These are phyloP conservation scores for Pseudogymnoascus sp. DNA, from an alignment of 2,329 filamentous ascomycete species.

Conservation along the genomic window DNA sequence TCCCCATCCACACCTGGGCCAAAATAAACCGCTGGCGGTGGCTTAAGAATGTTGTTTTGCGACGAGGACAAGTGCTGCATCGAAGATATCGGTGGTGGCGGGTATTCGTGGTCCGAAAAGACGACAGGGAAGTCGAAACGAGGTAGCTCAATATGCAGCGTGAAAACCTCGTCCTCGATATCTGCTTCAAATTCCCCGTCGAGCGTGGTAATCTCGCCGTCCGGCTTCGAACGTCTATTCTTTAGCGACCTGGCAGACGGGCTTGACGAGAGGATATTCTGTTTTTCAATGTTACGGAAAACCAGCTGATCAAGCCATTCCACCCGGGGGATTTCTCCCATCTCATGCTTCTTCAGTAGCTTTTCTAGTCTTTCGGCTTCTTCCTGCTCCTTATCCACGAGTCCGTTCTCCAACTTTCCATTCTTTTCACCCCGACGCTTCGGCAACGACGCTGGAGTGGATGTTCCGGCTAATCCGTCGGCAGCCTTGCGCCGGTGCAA, in stretches of 20 bases:
- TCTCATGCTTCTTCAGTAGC: conserved; percentile 94
- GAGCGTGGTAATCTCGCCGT: conserved; percentile 28
- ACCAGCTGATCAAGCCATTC: conserved; percentile 95
- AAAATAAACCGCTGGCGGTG: conserved; percentile 78
- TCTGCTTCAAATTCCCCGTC: conserved; percentile 31
- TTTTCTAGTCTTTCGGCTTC: conserved; percentile 85
- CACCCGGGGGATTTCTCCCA: conserved; percentile 87
- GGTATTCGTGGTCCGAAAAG: conserved; percentile 90
- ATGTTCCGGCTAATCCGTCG: conserved; percentile 73
- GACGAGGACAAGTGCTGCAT: conserved; percentile 56
- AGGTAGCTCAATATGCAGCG: conserved; percentile 82
- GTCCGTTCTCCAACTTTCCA: conserved; percentile 38
- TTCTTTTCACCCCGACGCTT: conserved; percentile 43
- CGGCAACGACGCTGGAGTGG: conserved; percentile 62
- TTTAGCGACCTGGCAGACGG: conserved; percentile 52
- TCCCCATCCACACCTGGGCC: conserved; percentile 79
- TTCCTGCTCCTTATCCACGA: conserved; percentile 61
- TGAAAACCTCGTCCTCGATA: conserved; percentile 53
- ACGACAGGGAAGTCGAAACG: conserved; percentile 94
- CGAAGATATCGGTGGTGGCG: conserved; percentile 71
- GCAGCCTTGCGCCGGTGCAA: conserved; percentile 75
- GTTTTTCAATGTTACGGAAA: conserved; percentile 80
- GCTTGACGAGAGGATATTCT: conserved; percentile 55
- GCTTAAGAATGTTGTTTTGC: conserved; percentile 61
- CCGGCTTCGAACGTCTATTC: conserved; percentile 32